Conservation (phyloP, 1,284 basidiomycete species). For the Sphagnurus paluster region DNA sequence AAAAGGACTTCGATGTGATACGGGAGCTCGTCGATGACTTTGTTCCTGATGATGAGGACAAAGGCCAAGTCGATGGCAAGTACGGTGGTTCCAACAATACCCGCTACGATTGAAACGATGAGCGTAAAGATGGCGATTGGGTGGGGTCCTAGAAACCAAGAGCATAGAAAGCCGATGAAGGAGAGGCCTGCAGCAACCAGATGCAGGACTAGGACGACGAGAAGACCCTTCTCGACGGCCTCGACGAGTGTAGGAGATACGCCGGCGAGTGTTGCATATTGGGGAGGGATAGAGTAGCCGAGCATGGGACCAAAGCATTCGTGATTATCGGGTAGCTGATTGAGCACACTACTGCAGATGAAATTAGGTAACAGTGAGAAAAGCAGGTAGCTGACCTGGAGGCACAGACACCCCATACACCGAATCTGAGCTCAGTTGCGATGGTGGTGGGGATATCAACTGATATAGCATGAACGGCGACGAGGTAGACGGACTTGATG, state of each 20-base stretch:
- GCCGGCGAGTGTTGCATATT: slow-evolving; percentile 40
- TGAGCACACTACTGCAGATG: slow-evolving; percentile 21
- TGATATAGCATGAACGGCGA: slow-evolving; percentile 45
- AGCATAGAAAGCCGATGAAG: slow-evolving; percentile 50
- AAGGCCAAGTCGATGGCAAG: slow-evolving; percentile 64
- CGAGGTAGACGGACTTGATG: slow-evolving; percentile 70
- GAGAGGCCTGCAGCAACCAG: slow-evolving; percentile 60
- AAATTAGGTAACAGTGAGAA: not conserved
- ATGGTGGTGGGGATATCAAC: slow-evolving; percentile 44
- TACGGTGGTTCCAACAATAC: slow-evolving; percentile 52
- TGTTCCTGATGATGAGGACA: slow-evolving; percentile 48
- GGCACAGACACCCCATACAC: slow-evolving; percentile 76
- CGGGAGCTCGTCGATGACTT: slow-evolving; percentile 41
- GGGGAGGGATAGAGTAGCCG: slow-evolving; percentile 49
- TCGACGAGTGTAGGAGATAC: slow-evolving; percentile 44
- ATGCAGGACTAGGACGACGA: slow-evolving; percentile 63
- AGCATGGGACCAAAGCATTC: slow-evolving; percentile 59
- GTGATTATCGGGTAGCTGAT: slow-evolving; percentile 34
- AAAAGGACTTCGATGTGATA: slow-evolving; percentile 49
- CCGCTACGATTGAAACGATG: slow-evolving; percentile 53
- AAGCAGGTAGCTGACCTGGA: slow-evolving; percentile 36
- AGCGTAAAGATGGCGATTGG: slow-evolving; percentile 57
- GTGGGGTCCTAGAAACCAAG: slow-evolving; percentile 59
- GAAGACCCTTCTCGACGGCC: slow-evolving; percentile 51
- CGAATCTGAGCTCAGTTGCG: slow-evolving; percentile 66